These are phyloP conservation scores for Arthonia radiata DNA, from an alignment of 495 filamentous ascomycete species.

Conservation along the genomic window DNA sequence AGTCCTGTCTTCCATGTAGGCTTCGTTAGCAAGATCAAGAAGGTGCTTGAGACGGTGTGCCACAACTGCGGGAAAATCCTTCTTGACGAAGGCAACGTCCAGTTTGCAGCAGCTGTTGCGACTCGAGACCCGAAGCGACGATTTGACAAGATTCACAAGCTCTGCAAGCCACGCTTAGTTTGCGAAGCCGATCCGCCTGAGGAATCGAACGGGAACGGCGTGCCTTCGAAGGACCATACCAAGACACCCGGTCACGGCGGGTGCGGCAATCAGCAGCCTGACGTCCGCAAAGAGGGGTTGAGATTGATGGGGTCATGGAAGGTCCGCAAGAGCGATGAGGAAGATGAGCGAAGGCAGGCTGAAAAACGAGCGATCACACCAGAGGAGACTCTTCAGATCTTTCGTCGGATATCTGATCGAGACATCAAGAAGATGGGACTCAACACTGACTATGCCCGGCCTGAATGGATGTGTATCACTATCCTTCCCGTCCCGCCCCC, in stretches of 20 bases:
- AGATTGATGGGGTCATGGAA: conserved; percentile 64
- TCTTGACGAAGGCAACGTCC: conserved; percentile 50
- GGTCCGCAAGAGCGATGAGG: conserved; percentile 42
- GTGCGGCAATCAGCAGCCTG: conserved; percentile 76
- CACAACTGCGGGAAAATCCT: conserved; percentile 93
- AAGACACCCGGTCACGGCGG: conserved; percentile 43
- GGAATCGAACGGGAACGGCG: conserved; percentile 33
- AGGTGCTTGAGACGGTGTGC: conserved; percentile 90
- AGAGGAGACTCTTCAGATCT: conserved; percentile 56
- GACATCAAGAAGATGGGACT: conserved; percentile 72
- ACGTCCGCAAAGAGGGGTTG: conserved; percentile 63
- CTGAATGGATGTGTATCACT: conserved; percentile 95
- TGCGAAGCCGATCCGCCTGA: conserved; percentile 50
- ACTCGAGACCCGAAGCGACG: conserved; percentile 77
- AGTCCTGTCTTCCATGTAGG: conserved; percentile 82
- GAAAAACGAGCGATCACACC: conserved; percentile 77
- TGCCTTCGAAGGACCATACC: conserved; percentile 20
- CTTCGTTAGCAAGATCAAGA: conserved; percentile 96
- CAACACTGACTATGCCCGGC: conserved; percentile 77
- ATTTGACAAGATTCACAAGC: conserved; percentile 67
- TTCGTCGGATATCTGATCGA: conserved; percentile 52
- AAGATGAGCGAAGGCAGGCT: conserved; percentile 35
- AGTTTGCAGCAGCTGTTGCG: conserved; percentile 54
- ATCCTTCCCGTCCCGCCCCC: conserved; percentile 88
- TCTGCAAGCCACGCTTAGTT: conserved; percentile 62